Evolutionary conservation across 495 filamentous ascomycete species (phyloP).

Genomic region (Lepraria neglecta): DNA sequence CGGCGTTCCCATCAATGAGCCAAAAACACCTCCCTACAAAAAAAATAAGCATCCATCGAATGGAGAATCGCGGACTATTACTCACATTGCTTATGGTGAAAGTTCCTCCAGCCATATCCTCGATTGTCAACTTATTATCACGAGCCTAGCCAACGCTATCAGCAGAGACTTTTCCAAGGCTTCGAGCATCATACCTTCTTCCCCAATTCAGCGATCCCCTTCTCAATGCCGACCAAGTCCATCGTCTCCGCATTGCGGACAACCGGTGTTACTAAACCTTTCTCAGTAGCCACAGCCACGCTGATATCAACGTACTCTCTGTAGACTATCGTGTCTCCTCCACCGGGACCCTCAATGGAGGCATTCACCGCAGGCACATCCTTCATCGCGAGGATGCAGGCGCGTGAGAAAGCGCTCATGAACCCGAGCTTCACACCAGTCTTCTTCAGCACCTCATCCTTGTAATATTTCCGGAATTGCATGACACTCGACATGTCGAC

Average conservation of each 20-base stretch:
- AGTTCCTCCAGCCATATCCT: conserved; percentile 98
- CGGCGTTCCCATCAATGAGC: conserved; percentile 91
- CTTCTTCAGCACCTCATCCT: conserved; percentile 92
- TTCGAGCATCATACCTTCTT: conserved; percentile 61
- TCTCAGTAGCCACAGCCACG: conserved; percentile 95
- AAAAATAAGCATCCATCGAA: conserved; percentile 27
- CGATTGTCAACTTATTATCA: conserved; percentile 94
- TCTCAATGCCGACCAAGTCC: conserved; percentile 85
- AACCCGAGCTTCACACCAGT: conserved; percentile 96
- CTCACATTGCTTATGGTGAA: conserved; percentile 96
- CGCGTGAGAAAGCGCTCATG: conserved; percentile 95
- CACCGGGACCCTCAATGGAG: conserved; percentile 90
- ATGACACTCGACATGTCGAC: conserved; percentile 98
- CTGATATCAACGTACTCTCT: conserved; percentile 97
- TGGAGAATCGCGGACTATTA: conserved; percentile 5
- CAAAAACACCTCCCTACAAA: conserved; percentile 59
- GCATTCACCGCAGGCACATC: conserved; percentile 95
- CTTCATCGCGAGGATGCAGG: conserved; percentile 86
- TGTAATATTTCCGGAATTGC: conserved; percentile 95
- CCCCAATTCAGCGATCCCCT: conserved; percentile 84
- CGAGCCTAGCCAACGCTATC: conserved; percentile 54
- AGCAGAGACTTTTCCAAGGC: conserved; percentile 4
- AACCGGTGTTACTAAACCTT: conserved; percentile 93
- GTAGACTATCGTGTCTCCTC: conserved; percentile 97
- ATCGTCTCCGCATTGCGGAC: conserved; percentile 87